Base-by-base conservation (phyloP, 768 basidiomycete genomes). In the Trametes elegans region DNA sequence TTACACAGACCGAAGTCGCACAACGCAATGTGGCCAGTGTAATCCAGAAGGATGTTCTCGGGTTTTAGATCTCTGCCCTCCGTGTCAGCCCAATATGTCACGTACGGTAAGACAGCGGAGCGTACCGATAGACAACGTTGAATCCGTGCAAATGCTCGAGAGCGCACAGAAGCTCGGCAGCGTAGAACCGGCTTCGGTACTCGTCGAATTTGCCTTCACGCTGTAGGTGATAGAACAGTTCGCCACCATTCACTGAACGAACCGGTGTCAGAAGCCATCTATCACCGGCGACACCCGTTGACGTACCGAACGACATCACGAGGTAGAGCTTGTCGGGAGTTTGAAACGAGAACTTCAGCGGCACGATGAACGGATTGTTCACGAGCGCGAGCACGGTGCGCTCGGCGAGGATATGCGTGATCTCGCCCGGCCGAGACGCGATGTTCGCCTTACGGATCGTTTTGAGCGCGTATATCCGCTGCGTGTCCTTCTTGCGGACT, bases 321-420 rank as follows among this genome's bases (percentile, higher is more conserved):
- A 99, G 76, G 69, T 99, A 99, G 6, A 99, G 77, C 70, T 99
- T 99, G 70, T 98, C 96, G 1, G 90, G 90, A 57, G 88, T 94
- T 74, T 99, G 96, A 81, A 98, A 99, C 5, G 93, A 96, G 73
- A 99, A 98, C 68, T 99, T 98, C 71, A 99, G 85, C 18, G 96
- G 97, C 0, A 98, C 97, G 71, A 99, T 98, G 76, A 99, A 99
- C 0, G 96, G 96, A 66, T 94, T 97, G 74, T 98, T 97, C 57
- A 99, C 97, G 50, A 98, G 80, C 0, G 96, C 96, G 42, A 98
- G 79, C 23, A 99, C 96, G 0, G 96, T 98, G 61, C 97, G 81
- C 75, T 99, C 96, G 4, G 96, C 96, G 34, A 98, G 79, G 58
- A 98, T 98, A 69, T 98, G 97, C 2, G 93, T 98, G 64, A 99